phyloP scores from a whole-genome alignment of 2,329 filamentous ascomycete genomes.

The Neofusicoccum sp. region DNA sequence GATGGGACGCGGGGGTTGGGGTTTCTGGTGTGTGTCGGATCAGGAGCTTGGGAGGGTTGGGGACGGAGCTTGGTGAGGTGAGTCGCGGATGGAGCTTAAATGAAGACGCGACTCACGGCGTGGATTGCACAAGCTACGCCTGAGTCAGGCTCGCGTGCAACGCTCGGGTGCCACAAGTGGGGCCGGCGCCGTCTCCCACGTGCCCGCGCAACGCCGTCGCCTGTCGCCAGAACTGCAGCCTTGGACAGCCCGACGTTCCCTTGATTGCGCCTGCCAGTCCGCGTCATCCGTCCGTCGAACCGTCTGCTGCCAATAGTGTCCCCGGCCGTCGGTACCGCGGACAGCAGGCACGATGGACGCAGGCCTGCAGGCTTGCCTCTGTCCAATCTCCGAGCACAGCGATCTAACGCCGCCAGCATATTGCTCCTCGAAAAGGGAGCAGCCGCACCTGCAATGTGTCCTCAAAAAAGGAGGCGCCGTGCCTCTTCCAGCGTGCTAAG shows the following conservation, averaged over 20 bases:
- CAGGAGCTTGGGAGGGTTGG: neutral
- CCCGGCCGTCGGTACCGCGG: neutral
- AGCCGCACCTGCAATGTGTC: neutral
- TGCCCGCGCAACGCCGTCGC: too few relatives aligned
- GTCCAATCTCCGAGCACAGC: constrained; percentile 12
- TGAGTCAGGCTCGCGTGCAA: neutral
- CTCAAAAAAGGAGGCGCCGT: neutral
- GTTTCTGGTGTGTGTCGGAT: neutral
- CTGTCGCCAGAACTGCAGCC: neutral
- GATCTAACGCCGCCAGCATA: constrained; percentile 8
- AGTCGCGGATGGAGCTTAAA: constrained; percentile 12
- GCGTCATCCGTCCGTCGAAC: neutral
- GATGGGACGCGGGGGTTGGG: neutral
- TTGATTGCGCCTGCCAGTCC: too few relatives aligned
- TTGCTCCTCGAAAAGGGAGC: neutral
- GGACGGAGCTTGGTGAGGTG: constrained; percentile 3
- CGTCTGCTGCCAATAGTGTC: neutral
- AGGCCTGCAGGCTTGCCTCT: neutral
- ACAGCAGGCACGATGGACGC: neutral
- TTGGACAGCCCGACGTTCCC: neutral
- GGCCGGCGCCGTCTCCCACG: neutral
- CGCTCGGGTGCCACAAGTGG: neutral
- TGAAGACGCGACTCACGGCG: neutral
- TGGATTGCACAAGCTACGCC: neutral
- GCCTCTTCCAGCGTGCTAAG: neutral